Percentiles rank a stretch among this genome's conserved stretches.
phyloP scores from a whole-genome alignment of 257 asterid genomes.

The Solanum chmielewskii region DNA sequence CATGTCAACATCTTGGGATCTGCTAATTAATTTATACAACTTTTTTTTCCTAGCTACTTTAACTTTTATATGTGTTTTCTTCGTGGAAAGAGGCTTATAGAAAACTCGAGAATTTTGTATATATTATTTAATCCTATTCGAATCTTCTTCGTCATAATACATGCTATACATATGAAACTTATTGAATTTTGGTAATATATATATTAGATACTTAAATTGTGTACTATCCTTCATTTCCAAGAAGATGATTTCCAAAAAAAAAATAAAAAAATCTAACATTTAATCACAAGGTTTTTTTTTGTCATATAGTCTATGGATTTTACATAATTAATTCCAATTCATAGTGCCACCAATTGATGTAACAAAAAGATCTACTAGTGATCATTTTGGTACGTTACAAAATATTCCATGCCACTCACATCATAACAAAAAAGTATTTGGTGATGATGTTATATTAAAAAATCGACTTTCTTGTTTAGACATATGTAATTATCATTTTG shows the following conservation, averaged over 20 bases:
- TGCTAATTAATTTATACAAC: neutral
- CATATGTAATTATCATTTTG: constrained; percentile 8
- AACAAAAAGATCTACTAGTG: neutral
- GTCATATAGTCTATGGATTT: neutral
- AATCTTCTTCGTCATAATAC: too few species aligned
- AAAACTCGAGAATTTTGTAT: too few species aligned
- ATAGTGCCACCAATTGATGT: neutral
- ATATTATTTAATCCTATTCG: too few species aligned
- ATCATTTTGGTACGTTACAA: neutral
- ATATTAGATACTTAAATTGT: neutral
- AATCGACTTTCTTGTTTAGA: constrained; percentile 9
- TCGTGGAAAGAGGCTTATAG: too few species aligned
- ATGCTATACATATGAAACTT: too few species aligned
- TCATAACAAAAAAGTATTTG: constrained; percentile 1
- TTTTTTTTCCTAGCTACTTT: neutral
- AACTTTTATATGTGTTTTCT: neutral
- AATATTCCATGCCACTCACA: constrained; percentile 15
- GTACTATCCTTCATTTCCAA: neutral
- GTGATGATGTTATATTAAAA: neutral
- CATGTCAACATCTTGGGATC: neutral
- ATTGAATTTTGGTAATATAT: too few species aligned
- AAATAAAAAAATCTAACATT: neutral
- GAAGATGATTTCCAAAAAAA: neutral
- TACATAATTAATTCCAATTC: neutral
- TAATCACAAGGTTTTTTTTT: neutral